Evolutionary conservation across 805 yeast genomes (phyloP), one percentile per base, ranked within the genome.

Genomic region (Saturnispora ahearnii): DNA sequence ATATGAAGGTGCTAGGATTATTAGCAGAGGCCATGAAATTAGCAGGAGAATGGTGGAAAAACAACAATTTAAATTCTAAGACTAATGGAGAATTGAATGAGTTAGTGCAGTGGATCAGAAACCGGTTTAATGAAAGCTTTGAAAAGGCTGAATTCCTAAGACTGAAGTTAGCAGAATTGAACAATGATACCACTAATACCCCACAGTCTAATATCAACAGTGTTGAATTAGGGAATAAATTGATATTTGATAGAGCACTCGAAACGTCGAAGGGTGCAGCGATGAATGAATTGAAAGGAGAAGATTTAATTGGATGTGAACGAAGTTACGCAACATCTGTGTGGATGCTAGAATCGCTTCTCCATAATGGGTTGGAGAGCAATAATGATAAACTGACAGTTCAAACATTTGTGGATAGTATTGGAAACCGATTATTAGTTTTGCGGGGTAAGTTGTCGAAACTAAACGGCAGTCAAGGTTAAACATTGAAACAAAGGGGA

Each of bases 231-330:
- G 74, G 95, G 3, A 97, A 91, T 64, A 86, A 86, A 61, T 73
- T 90, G 55, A 79, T 90, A 26, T 93, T 91, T 67, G 96, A 93
- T 59, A 74, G 98, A 45, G 97, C 98, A 2, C 74, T 91, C 60
- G 98, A 91, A 60, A 87, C 90, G 72, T 86, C 96, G 2, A 78
- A 95, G 58, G 81, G 80, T 45, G 96, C 98, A 1, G 98, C 98
- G 0, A 83, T 85, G 50, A 81, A 84, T 62, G 99, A 91, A 67
- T 72, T 89, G 58, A 45, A 43, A 38, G 86, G 86, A 42, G 84
- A 79, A 49, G 89, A 84, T 60, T 63, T 86, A 46, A 70, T 72
- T 18, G 85, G 84, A 6, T 90, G 97, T 66, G 96, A 90, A 65
- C 67, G 86, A 51, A 85, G 91, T 8, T 91, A 91, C 63, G 87